Evolutionary conservation across 1,284 basidiomycete species (phyloP).

Genomic region (Abortiporus biennis): DNA sequence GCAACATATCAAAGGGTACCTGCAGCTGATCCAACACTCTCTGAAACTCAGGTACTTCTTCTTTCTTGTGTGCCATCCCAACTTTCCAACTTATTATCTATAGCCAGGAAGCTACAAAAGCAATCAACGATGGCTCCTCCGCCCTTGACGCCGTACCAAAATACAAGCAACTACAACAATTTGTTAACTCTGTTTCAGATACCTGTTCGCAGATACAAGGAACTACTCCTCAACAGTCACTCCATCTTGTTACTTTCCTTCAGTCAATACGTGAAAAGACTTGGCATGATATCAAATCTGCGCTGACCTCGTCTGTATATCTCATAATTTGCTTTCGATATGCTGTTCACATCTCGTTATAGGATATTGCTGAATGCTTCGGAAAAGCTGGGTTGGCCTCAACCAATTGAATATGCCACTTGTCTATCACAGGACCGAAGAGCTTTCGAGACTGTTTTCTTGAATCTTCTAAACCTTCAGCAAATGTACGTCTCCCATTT

Average conservation of each 20-base stretch:
- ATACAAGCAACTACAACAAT: conserved; percentile 57
- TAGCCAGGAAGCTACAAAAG: conserved; percentile 43
- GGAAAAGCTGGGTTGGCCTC: conserved; percentile 81
- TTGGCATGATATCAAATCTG: conserved; percentile 68
- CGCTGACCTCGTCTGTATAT: conserved; percentile 52
- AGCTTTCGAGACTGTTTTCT: conserved; percentile 70
- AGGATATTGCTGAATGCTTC: conserved; percentile 60
- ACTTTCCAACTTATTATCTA: background rate
- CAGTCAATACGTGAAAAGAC: conserved; percentile 56
- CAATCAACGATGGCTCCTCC: conserved; percentile 34
- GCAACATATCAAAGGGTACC: conserved; percentile 70
- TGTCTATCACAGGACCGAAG: conserved; percentile 44
- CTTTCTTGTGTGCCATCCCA: conserved; percentile 12
- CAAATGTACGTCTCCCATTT: conserved; percentile 47
- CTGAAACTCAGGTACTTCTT: conserved; percentile 65
- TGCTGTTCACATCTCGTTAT: conserved; percentile 10
- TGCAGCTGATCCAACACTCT: conserved; percentile 66
- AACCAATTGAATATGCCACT: conserved; percentile 56
- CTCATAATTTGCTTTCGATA: background rate
- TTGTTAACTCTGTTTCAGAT: conserved; percentile 43
- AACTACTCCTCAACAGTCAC: conserved; percentile 34
- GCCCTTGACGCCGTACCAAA: conserved; percentile 42
- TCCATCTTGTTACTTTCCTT: conserved; percentile 56
- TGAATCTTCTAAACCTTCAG: conserved; percentile 73
- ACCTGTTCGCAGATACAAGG: conserved; percentile 42